Evolutionary conservation across 345 rosid species (phyloP).

Genomic region (Populus nigra): DNA sequence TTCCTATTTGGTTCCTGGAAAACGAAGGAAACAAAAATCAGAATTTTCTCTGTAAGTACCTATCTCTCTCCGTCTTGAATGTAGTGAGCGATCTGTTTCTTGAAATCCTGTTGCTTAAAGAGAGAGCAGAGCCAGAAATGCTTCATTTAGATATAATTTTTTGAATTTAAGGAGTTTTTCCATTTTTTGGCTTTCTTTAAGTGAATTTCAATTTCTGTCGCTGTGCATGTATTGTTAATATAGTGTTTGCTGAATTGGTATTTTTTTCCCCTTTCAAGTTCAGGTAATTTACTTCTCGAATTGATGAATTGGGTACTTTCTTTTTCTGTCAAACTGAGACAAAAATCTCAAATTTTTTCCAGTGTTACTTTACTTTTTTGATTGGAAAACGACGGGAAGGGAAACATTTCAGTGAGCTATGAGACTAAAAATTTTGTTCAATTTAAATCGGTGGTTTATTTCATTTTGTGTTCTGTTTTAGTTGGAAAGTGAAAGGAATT

Average conservation of each 20-base stretch:
- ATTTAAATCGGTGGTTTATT: neutral
- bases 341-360: neutral
- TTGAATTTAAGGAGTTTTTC: neutral
- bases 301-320: neutral
- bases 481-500: neutral
- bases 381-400: neutral
- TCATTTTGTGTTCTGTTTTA: neutral
- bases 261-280: neutral
- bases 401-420: neutral
- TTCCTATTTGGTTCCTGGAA: too few relatives aligned
- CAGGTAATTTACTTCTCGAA: neutral
- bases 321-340: neutral
- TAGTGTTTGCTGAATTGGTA: neutral
- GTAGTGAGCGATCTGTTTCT: neutral
- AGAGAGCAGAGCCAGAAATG: neutral
- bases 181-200: neutral
- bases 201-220: neutral
- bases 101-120: neutral
- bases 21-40: neutral
- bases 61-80: neutral
- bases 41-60: neutral
- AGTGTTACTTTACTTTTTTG: neutral
- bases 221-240: neutral
- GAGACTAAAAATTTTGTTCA: neutral
- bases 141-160: neutral